Percentiles rank a stretch among this genome's conserved stretches.
These are phyloP conservation scores for Taphrina sp. DNA, from an alignment of 1,139 yeast species.

Conservation along the genomic window DNA sequence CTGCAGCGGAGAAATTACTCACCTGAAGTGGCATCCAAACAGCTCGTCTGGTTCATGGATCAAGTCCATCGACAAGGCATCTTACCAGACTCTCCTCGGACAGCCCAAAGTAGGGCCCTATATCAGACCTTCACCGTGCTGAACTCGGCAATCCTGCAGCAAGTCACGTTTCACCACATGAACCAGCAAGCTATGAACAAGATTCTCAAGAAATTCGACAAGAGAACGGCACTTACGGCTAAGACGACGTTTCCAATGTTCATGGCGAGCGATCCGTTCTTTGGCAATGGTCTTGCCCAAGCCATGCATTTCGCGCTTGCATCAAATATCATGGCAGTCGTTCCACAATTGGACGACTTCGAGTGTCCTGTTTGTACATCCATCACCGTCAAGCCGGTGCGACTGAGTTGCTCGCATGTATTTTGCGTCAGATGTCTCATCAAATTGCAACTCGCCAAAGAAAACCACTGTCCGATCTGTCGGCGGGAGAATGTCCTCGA, in stretches of 20 bases:
- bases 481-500: slow-evolving; percentile 55
- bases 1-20: slow-evolving; percentile 50
- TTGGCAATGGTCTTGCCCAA: slow-evolving; percentile 30
- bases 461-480: slow-evolving; percentile 67
- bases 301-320: slow-evolving; percentile 41
- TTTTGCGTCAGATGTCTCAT: slow-evolving; percentile 72
- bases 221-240: slow-evolving; percentile 58
- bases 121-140: slow-evolving; percentile 55
- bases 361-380: slow-evolving; percentile 70
- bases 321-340: slow-evolving; percentile 52
- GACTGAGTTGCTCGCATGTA: slow-evolving; percentile 61
- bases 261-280: slow-evolving; percentile 32
- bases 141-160: slow-evolving; percentile 57
- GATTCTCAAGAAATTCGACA: slow-evolving; percentile 71
- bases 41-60: slow-evolving; percentile 49
- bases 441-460: slow-evolving; percentile 58
- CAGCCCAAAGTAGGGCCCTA: slow-evolving; percentile 51
- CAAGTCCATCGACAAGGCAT: slow-evolving; percentile 51
- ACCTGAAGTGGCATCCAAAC: slow-evolving; percentile 44
- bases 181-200: slow-evolving; percentile 64
- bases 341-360: slow-evolving; percentile 74
- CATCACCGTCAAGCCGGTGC: slow-evolving; percentile 68
- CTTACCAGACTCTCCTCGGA: slow-evolving; percentile 47
- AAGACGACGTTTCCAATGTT: slow-evolving; percentile 40
- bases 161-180: slow-evolving; percentile 60